Percentiles rank a stretch among this genome's conserved stretches.
Evolutionary conservation across 75 land plant genomes (phyloP).

Genomic region (Isoetes taiwanensis): DNA sequence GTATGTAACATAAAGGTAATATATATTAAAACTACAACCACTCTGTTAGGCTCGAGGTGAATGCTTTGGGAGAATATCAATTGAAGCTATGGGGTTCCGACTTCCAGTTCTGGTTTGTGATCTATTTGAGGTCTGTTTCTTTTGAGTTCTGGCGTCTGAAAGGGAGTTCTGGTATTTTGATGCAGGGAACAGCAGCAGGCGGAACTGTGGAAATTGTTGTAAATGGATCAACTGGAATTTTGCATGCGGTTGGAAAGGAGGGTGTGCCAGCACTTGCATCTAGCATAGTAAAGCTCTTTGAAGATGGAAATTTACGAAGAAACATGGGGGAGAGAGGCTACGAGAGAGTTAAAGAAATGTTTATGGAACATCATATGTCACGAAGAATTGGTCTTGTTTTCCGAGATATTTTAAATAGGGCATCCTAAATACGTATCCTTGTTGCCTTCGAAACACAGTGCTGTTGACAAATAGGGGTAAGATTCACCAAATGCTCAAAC

Average conservation of each 20-base stretch:
- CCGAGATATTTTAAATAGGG: conserved; percentile 26
- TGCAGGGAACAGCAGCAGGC: conserved; percentile 89
- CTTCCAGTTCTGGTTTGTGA: conserved; percentile 62
- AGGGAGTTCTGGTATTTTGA: not conserved
- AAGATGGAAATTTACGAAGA: conserved; percentile 39
- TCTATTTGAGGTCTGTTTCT: too few relatives aligned
- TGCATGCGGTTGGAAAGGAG: conserved; percentile 82
- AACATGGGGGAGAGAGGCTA: conserved; percentile 72
- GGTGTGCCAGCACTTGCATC: conserved; percentile 55
- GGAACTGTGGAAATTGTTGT: conserved; percentile 89
- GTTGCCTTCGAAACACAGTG: too few relatives aligned
- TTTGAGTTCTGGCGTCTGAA: too few relatives aligned
- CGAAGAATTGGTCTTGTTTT: conserved; percentile 57
- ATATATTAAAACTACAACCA: not conserved
- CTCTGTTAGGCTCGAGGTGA: conserved; percentile 76
- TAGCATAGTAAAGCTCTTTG: conserved; percentile 56
- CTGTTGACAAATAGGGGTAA: too few relatives aligned
- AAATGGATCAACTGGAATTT: conserved; percentile 54
- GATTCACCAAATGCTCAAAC: too few relatives aligned
- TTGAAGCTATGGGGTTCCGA: conserved; percentile 94
- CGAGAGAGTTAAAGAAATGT: conserved; percentile 57
- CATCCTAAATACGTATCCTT: not conserved
- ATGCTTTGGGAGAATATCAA: conserved; percentile 93
- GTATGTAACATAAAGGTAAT: too few relatives aligned
- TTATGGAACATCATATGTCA: conserved; percentile 73